Percentiles rank a stretch among this genome's conserved stretches.
Conservation (phyloP, 75 land plant species). For the Pinus albicaulis region DNA sequence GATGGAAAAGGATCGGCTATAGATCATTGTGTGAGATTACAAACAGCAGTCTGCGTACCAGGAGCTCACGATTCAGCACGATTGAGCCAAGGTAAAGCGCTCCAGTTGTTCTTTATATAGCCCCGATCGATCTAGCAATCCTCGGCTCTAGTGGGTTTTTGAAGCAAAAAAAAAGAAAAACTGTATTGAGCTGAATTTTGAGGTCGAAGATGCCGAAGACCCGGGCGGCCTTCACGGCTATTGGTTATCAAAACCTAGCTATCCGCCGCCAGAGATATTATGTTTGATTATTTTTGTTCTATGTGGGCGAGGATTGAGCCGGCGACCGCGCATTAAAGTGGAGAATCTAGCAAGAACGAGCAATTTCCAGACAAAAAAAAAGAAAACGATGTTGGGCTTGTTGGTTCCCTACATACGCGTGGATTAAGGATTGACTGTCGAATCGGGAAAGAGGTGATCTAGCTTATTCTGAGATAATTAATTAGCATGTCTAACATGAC, state of each 20-base stretch:
- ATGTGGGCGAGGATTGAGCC: background rate
- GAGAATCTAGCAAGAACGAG: background rate
- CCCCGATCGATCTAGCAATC: too few species aligned
- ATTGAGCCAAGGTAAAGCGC: background rate
- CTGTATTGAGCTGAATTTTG: too few species aligned
- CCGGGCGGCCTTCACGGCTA: background rate
- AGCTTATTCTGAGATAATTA: background rate
- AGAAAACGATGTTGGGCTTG: background rate
- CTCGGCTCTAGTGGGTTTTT: too few species aligned
- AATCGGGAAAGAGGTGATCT: background rate
- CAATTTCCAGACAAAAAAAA: background rate
- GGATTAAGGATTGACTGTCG: background rate
- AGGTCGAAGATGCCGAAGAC: background rate
- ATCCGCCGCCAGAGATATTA: too few species aligned
- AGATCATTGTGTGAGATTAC: background rate
- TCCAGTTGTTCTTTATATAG: background rate
- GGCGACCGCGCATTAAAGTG: background rate
- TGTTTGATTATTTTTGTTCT: background rate
- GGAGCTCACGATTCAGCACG: background rate
- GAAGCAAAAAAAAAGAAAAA: too few species aligned
- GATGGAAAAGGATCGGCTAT: background rate
- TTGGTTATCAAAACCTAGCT: background rate
- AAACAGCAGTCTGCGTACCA: background rate
- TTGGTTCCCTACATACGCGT: background rate
- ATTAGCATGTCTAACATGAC: conserved; percentile 3